A percentile compares a stretch with the other conserved stretches of the same genome.
Evolutionary conservation across 2,329 filamentous ascomycete species (phyloP).

Genomic region (Phialophora verrucosa): DNA sequence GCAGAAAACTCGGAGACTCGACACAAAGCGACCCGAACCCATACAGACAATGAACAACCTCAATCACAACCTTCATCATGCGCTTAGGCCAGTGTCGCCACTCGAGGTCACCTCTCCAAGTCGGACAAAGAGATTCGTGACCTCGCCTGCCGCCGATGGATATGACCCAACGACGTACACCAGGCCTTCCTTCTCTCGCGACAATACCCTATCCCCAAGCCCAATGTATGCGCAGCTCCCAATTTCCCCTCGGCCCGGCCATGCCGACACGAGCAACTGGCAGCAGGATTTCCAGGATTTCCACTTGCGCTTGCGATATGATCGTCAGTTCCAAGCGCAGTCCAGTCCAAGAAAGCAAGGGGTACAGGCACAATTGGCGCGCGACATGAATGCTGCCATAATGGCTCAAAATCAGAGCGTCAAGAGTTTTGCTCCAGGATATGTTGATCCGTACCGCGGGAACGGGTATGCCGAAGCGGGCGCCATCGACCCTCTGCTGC

Average conservation of each 20-base stretch:
- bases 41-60: conserved; percentile 46
- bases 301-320: conserved; percentile 54
- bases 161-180: conserved; percentile 17
- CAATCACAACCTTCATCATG: conserved; percentile 39
- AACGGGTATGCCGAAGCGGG: conserved; percentile 29
- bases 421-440: conserved; percentile 49
- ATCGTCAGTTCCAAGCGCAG: conserved; percentile 52
- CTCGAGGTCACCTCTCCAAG: conserved; percentile 18
- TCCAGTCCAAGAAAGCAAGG: conserved; percentile 52
- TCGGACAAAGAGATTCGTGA: conserved; percentile 39
- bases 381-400: conserved; percentile 44
- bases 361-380: conserved; percentile 43
- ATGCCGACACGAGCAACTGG: conserved; percentile 54
- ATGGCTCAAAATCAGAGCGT: conserved; percentile 38
- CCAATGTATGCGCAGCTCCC: conserved; percentile 61
- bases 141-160: conserved; percentile 43
- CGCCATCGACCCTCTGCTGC: conserved; percentile 27
- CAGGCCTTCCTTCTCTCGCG: conserved; percentile 26
- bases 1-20: conserved; percentile 40
- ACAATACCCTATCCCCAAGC: conserved; percentile 54
- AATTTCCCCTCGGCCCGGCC: conserved; percentile 47
- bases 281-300: conserved; percentile 61
- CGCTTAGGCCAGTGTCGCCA: conserved; percentile 33
- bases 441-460: conserved; percentile 40
- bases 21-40: conserved; percentile 34